Percentiles rank a stretch among this genome's conserved stretches.
phyloP scores from a whole-genome alignment of 352 stramenopile species.

The Plasmopara viticola region DNA sequence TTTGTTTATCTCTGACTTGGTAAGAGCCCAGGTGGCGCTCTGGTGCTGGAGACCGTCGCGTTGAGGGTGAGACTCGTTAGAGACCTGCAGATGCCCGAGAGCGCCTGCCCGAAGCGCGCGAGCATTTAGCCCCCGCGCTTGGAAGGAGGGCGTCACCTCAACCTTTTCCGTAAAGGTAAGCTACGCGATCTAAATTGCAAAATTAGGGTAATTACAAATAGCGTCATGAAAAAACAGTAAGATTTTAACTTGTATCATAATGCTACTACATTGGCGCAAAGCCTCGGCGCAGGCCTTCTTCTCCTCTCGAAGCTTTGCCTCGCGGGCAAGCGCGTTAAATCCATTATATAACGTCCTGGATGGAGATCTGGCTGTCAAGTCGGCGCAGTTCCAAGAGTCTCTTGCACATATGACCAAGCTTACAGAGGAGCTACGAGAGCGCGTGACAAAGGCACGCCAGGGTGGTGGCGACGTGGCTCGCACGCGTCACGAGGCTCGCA shows the following conservation, averaged over 20 bases:
- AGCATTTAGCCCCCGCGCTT: too few species aligned
- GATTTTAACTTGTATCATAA: not conserved
- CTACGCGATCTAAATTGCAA: too few species aligned
- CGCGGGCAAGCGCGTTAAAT: conserved; percentile 30
- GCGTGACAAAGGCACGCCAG: conserved; percentile 37
- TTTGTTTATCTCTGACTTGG: too few species aligned
- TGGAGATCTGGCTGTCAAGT: conserved; percentile 55
- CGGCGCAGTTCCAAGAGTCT: conserved; percentile 47
- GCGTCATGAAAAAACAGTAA: too few species aligned
- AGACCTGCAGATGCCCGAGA: too few species aligned
- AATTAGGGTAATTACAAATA: too few species aligned
- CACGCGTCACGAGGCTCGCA: conserved; percentile 62
- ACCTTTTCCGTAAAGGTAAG: too few species aligned
- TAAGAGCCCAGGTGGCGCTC: too few species aligned
- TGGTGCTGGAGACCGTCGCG: too few species aligned
- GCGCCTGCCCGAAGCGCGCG: too few species aligned
- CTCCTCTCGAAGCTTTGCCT: conserved; percentile 25
- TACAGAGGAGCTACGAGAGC: conserved; percentile 36
- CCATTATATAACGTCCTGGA: conserved; percentile 53
- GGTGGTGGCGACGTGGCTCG: conserved; percentile 65
- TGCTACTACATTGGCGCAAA: conserved; percentile 8
- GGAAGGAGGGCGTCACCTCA: too few species aligned
- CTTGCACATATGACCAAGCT: conserved; percentile 52
- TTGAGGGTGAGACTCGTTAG: too few species aligned
- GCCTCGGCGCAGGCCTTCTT: conserved; percentile 1